These are phyloP conservation scores for Talaromyces sp. DNA, from an alignment of 2,329 filamentous ascomycete genomes.

Conservation along the genomic window DNA sequence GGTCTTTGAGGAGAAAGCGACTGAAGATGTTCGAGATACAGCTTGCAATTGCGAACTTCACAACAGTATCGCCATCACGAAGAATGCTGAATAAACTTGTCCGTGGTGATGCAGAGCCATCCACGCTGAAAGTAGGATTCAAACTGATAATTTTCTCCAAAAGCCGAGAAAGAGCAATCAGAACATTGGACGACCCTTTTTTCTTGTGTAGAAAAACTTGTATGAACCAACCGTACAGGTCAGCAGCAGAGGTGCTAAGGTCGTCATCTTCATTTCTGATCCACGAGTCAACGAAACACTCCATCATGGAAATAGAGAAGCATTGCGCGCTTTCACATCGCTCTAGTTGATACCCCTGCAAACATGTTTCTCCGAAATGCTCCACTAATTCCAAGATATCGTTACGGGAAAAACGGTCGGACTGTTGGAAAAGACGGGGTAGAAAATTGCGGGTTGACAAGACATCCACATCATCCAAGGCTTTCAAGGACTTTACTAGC, in stretches of 20 bases:
- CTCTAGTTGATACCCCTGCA: slow-evolving; percentile 59
- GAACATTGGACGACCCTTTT: slow-evolving; percentile 65
- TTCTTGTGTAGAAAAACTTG: slow-evolving; percentile 63
- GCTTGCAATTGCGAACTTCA: slow-evolving; percentile 72
- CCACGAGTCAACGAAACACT: slow-evolving; percentile 64
- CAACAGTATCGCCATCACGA: slow-evolving; percentile 60
- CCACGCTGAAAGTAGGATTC: slow-evolving; percentile 64
- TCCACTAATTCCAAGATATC: slow-evolving; percentile 47
- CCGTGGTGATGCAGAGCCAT: slow-evolving; percentile 58
- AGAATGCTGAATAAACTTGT: slow-evolving; percentile 74
- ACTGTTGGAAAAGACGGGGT: slow-evolving; percentile 30
- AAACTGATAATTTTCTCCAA: slow-evolving; percentile 67
- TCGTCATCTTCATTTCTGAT: slow-evolving; percentile 52
- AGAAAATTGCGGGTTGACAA: slow-evolving; percentile 33
- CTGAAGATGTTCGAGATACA: slow-evolving; percentile 72
- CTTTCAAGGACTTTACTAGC: slow-evolving; percentile 36
- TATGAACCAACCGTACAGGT: slow-evolving; percentile 77
- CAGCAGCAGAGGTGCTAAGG: slow-evolving; percentile 64
- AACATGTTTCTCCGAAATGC: slow-evolving; percentile 47
- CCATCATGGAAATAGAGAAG: slow-evolving; percentile 65
- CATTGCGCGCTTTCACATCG: slow-evolving; percentile 71
- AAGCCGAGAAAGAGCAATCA: slow-evolving; percentile 64
- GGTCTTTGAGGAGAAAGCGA: slow-evolving; percentile 74
- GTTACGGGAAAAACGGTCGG: slow-evolving; percentile 28
- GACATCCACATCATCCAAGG: slow-evolving; percentile 37